Evolutionary conservation across 345 rosid genomes (phyloP).

Genomic region (Gossypium stocksii): DNA sequence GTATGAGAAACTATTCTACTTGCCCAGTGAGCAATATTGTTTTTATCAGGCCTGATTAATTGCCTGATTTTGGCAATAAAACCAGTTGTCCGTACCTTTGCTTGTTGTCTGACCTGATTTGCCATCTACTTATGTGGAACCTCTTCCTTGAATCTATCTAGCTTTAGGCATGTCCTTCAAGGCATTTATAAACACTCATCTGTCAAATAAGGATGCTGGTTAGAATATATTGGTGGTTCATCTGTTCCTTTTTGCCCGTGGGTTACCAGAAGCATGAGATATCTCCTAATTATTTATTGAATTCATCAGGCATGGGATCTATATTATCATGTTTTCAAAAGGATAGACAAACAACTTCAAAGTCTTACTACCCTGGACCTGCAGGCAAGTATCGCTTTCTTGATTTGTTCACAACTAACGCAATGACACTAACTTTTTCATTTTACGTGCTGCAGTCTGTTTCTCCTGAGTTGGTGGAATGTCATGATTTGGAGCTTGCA

Average conservation of each 20-base stretch:
- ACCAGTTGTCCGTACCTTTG: neutral
- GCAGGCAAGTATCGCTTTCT: slow-evolving; percentile 50
- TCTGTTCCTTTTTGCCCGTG: neutral
- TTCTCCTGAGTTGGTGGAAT: slow-evolving; percentile 88
- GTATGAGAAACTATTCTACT: neutral
- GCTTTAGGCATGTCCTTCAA: neutral
- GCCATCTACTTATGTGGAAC: neutral
- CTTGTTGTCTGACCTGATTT: neutral
- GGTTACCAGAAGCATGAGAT: neutral
- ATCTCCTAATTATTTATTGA: slow-evolving; percentile 14
- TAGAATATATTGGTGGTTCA: neutral
- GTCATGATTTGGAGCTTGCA: slow-evolving; percentile 88
- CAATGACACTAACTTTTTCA: slow-evolving; percentile 16
- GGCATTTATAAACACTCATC: neutral
- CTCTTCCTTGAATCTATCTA: neutral
- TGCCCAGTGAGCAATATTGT: neutral
- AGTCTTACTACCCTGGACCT: slow-evolving; percentile 86
- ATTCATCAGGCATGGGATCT: slow-evolving; percentile 96
- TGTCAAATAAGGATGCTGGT: neutral
- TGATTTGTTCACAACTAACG: slow-evolving; percentile 4
- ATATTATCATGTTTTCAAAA: slow-evolving; percentile 88
- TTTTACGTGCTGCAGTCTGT: slow-evolving; percentile 55
- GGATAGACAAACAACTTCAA: slow-evolving; percentile 94
- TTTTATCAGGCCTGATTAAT: neutral
- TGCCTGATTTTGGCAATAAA: neutral